Conservation (phyloP, 1,284 basidiomycete species). For the Sporisorium graminicola region DNA sequence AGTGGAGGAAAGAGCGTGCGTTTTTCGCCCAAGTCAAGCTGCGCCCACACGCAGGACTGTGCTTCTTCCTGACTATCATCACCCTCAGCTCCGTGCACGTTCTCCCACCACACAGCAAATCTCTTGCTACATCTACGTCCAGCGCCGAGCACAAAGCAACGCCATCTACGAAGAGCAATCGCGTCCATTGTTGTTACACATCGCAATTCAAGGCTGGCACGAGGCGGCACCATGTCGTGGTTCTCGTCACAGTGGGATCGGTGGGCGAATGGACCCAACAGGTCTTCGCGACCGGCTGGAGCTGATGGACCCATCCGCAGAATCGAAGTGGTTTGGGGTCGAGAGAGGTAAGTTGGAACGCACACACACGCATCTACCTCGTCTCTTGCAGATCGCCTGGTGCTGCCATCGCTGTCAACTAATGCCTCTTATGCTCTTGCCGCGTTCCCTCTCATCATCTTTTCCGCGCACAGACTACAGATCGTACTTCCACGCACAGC, state of each 20-base stretch:
- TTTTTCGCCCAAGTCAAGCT: background rate
- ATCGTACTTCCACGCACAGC: constrained; percentile 44
- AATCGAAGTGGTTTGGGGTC: constrained; percentile 62
- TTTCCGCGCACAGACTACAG: constrained; percentile 38
- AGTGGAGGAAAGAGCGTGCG: constrained; percentile 11
- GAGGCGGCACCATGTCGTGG: constrained; percentile 62
- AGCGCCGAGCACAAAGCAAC: background rate
- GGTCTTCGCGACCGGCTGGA: constrained; percentile 11
- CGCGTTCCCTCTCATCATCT: background rate
- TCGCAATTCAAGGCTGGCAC: background rate
- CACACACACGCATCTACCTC: background rate
- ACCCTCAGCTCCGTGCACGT: background rate
- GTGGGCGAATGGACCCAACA: constrained; percentile 29
- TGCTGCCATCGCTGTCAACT: background rate
- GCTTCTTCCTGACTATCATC: background rate
- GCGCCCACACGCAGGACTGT: background rate
- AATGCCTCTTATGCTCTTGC: background rate
- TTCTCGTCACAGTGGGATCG: constrained; percentile 68
- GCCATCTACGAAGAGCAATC: too few relatives aligned
- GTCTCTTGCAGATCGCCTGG: background rate
- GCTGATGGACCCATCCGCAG: constrained; percentile 36
- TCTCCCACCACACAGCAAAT: background rate
- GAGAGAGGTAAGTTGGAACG: constrained; percentile 51
- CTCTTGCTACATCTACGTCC: background rate
- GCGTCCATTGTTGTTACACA: background rate